Conservation (phyloP, 176 grass and related monocot genomes). For the Saccharum spontaneum region DNA sequence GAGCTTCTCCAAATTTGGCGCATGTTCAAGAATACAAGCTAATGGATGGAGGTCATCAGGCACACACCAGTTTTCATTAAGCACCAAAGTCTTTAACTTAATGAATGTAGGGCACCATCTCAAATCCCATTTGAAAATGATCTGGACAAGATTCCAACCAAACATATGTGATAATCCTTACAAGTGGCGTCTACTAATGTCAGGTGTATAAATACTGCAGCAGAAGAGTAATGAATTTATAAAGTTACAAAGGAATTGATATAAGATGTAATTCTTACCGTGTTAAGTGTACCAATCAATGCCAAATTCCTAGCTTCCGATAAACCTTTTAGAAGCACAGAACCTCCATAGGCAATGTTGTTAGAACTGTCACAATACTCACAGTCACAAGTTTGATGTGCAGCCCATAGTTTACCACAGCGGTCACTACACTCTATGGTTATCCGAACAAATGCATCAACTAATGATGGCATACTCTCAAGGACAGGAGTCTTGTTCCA, state of each 20-base stretch:
- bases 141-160: background rate
- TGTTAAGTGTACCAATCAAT: background rate
- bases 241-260: background rate
- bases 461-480: background rate
- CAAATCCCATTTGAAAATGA: constrained; percentile 29
- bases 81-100: constrained; percentile 19
- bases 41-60: background rate
- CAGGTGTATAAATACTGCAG: too few species aligned
- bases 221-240: background rate
- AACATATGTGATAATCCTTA: too few species aligned
- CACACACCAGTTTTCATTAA: constrained; percentile 5
- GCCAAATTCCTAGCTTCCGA: background rate
- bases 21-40: constrained; percentile 17
- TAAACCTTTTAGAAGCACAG: constrained; percentile 9
- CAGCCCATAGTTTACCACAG: background rate
- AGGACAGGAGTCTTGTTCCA: background rate
- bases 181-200: too few species aligned
- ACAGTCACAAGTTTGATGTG: background rate
- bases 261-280: background rate
- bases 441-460: background rate
- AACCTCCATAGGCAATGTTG: background rate
- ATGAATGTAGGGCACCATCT: constrained; percentile 12
- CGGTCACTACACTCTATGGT: background rate
- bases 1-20: constrained; percentile 27
- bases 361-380: too few species aligned